These are phyloP conservation scores for Diaporthe helianthi DNA, from an alignment of 2,329 filamentous ascomycete species.

Conservation along the genomic window DNA sequence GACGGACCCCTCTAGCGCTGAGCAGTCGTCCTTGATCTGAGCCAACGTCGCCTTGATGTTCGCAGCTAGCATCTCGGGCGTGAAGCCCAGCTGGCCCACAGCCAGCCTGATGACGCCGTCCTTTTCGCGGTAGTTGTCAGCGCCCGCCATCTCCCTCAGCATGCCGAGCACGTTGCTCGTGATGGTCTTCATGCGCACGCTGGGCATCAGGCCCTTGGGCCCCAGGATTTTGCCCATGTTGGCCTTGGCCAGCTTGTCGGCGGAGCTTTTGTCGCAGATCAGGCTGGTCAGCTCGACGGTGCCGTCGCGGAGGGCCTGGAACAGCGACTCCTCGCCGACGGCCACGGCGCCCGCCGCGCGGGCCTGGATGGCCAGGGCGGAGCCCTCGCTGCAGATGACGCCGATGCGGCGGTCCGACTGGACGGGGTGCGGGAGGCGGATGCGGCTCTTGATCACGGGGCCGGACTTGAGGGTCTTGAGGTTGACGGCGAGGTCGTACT, in stretches of 20 bases:
- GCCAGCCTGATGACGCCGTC: constrained; percentile 85
- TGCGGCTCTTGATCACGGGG: constrained; percentile 83
- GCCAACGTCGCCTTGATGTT: constrained; percentile 83
- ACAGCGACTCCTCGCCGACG: constrained; percentile 86
- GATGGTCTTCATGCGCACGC: constrained; percentile 84
- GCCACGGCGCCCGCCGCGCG: constrained; percentile 78
- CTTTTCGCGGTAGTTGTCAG: constrained; percentile 85
- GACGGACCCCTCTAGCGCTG: constrained; percentile 66
- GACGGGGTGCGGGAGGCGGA: constrained; percentile 88
- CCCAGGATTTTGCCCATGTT: constrained; percentile 82
- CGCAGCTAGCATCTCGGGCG: constrained; percentile 81
- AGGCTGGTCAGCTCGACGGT: constrained; percentile 88
- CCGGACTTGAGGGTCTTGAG: constrained; percentile 86
- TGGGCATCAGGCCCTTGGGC: constrained; percentile 92
- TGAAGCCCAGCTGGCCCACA: constrained; percentile 90
- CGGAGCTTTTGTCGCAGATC: constrained; percentile 81
- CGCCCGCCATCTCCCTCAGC: constrained; percentile 83
- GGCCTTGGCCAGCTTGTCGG: constrained; percentile 81
- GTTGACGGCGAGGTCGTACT: constrained; percentile 89
- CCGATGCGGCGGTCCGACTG: constrained; percentile 88
- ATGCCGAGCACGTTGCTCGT: constrained; percentile 78
- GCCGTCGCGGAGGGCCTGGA: constrained; percentile 76
- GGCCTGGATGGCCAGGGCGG: constrained; percentile 76
- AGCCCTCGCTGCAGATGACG: constrained; percentile 87
- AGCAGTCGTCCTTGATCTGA: constrained; percentile 79